Conservation (phyloP, 768 basidiomycete species). For the Boletus patriciae region DNA sequence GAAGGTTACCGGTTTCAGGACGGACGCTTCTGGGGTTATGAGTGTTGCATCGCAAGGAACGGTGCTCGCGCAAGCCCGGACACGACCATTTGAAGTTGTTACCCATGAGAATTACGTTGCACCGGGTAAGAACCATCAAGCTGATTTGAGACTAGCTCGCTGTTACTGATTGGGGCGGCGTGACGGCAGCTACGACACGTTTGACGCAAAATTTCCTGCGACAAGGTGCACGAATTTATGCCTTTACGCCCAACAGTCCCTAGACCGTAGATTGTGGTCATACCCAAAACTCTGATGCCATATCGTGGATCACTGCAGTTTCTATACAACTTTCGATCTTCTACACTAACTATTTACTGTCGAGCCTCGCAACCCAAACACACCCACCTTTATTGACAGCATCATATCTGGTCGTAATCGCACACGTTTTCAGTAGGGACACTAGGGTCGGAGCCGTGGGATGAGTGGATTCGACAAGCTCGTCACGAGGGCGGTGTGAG, state of each 20-base stretch:
- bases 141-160: constrained; percentile 17
- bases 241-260: constrained; percentile 42
- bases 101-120: constrained; percentile 73
- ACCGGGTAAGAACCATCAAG: constrained; percentile 56
- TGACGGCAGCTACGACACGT: constrained; percentile 44
- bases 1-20: constrained; percentile 34
- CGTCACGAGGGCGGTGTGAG: background rate
- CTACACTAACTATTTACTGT: constrained; percentile 26
- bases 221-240: constrained; percentile 59
- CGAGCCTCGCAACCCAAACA: constrained; percentile 13
- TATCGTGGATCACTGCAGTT: constrained; percentile 18
- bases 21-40: constrained; percentile 51
- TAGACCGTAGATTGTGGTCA: constrained; percentile 31
- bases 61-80: constrained; percentile 68
- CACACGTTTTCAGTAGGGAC: constrained; percentile 14
- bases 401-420: constrained; percentile 20
- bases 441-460: background rate
- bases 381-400: constrained; percentile 12
- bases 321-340: constrained; percentile 30
- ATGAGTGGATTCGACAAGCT: background rate
- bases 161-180: constrained; percentile 15
- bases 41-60: constrained; percentile 58
- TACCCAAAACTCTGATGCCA: constrained; percentile 9
- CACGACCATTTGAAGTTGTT: constrained; percentile 77
- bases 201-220: constrained; percentile 58